Evolutionary conservation across 768 basidiomycete species (phyloP).

Genomic region (Serendipita indica): DNA sequence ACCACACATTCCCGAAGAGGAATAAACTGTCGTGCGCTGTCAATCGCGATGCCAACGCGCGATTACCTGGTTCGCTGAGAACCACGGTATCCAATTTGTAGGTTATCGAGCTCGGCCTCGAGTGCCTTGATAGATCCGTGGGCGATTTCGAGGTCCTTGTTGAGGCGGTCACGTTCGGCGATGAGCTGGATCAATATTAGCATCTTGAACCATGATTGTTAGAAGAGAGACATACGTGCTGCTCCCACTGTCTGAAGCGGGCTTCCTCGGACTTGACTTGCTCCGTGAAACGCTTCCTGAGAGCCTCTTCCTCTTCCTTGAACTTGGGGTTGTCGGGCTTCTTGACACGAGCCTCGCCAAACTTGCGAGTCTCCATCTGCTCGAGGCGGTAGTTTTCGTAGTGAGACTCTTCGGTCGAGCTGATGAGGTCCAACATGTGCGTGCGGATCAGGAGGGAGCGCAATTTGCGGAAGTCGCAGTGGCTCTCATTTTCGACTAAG

Average conservation of each 20-base stretch:
- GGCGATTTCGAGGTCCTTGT: constrained; percentile 93
- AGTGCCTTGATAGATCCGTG: constrained; percentile 84
- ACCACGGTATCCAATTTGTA: constrained; percentile 73
- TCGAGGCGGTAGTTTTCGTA: constrained; percentile 97
- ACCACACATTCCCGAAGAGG: no score
- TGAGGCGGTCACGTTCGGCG: constrained; percentile 93
- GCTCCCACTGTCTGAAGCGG: constrained; percentile 98
- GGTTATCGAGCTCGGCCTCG: constrained; percentile 79
- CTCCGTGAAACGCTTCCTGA: constrained; percentile 96
- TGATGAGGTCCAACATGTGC: constrained; percentile 96
- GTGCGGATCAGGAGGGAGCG: constrained; percentile 91
- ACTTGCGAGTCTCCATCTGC: constrained; percentile 99
- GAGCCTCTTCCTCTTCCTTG: constrained; percentile 96
- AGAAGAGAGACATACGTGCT: constrained; percentile 52
- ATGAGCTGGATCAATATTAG: constrained; percentile 52
- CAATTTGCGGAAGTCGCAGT: constrained; percentile 98
- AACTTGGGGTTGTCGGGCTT: constrained; percentile 99
- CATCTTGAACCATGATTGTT: constrained; percentile 11
- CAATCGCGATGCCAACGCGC: no score
- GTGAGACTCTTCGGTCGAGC: constrained; percentile 87
- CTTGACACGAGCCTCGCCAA: constrained; percentile 95
- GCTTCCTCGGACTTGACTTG: constrained; percentile 99
- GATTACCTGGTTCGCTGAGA: constrained; percentile 28
- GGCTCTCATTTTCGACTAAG: constrained; percentile 95
- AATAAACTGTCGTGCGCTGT: no score